Conservation (phyloP, 169 alveolate species). For the Plasmodium vivax region DNA sequence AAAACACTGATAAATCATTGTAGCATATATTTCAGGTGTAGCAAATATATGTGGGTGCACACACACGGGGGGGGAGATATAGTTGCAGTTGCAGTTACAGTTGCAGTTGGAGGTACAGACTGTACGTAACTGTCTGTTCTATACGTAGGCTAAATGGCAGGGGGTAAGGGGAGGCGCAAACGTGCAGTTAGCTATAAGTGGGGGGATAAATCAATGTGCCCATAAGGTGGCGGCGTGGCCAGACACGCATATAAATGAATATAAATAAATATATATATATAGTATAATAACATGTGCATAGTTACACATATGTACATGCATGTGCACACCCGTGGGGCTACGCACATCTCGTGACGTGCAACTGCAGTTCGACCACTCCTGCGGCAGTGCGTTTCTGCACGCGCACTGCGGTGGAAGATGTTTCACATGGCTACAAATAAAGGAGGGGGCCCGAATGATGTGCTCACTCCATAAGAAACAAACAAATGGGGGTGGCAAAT, state of each 20-base stretch:
- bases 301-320: not conserved
- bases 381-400: constrained; percentile 75
- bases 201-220: not conserved
- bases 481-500: not conserved
- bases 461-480: constrained; percentile 1
- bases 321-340: not conserved
- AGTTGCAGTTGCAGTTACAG: not conserved
- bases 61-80: not conserved
- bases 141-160: not conserved
- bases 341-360: not conserved
- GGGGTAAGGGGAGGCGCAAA: not conserved
- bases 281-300: not conserved
- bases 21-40: not conserved
- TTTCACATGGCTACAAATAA: constrained; percentile 74
- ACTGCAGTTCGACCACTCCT: constrained; percentile 40
- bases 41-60: not conserved
- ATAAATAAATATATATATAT: not conserved
- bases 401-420: constrained; percentile 68
- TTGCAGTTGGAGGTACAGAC: not conserved
- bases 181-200: not conserved
- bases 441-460: not conserved
- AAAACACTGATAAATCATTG: constrained; percentile 46
- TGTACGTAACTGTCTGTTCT: not conserved
- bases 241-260: not conserved
- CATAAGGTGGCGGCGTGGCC: not conserved